Evolutionary conservation across 176 grass and related monocot genomes (phyloP), one percentile per base, ranked within the genome.

Genomic region (Calamus simplicifolius): DNA sequence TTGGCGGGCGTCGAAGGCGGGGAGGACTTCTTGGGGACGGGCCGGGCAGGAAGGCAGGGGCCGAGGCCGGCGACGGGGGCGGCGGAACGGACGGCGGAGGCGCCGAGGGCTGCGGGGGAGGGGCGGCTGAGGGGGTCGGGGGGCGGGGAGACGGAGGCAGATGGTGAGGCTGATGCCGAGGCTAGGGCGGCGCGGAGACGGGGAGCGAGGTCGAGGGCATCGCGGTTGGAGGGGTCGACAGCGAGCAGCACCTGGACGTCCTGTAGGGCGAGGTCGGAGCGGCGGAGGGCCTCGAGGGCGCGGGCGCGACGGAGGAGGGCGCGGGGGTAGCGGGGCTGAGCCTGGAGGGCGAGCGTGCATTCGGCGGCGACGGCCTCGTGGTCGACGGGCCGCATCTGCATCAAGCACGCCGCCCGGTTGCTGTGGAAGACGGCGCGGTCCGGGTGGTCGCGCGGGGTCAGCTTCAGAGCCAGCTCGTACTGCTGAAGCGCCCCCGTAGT

Each of bases 371-470:
- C 84, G 19, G 74, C 82, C 75, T 76, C 82, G 73, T 92, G 75
- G 70, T 92, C 81, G 17, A 98, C 84, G 51, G 87, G 93, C 56
- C 78, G 83, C 74, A 98, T 78, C 79, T 92, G 93, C 78, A 98
- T 86, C 75, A 98, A 79, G 70, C 93, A 98, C 6, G 93, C 93
- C 6, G 93, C 93, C 58, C 87, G 84, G 56, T 98, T 89, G 81
- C 87, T 91, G 73, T 98, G 87, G 78, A 98, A 98, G 8, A 98
- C 76, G 12, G 93, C 87, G 76, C 84, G 81, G 73, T 92, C 87
- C 16, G 87, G 67, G 63, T 98, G 93, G 55, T 69, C 67, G 17
- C 63, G 76, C 48, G 93, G 87, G n/a, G 84, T 83, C 5, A 92
- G 87, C 62, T 76, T 75, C 31, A 98, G 74, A 5, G 87, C 93